phyloP scores from a whole-genome alignment of 2,329 filamentous ascomycete genomes.

The Colletotrichum tofieldiae region DNA sequence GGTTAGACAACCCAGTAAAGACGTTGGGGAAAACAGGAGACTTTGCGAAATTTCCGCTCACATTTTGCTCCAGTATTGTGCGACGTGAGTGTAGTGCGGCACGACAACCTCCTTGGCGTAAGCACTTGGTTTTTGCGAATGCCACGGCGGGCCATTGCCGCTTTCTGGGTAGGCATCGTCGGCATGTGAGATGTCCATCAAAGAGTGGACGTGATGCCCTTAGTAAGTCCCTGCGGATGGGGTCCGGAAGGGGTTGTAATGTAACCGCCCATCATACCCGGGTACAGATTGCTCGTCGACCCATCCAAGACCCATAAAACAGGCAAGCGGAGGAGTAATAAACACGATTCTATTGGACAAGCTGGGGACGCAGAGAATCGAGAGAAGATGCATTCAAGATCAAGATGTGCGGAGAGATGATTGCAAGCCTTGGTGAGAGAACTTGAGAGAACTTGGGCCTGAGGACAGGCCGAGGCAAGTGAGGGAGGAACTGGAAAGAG shows the following conservation, averaged over 20 bases:
- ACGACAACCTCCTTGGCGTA: not conserved
- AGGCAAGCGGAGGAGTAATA: conserved; percentile 27
- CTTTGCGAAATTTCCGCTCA: not conserved
- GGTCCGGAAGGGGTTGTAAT: not conserved
- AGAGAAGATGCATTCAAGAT: not conserved
- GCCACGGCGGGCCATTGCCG: not conserved
- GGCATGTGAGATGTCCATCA: not conserved
- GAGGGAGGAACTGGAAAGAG: not conserved
- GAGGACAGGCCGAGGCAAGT: not conserved
- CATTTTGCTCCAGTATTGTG: not conserved
- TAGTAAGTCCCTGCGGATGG: too few relatives aligned
- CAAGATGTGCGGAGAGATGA: too few relatives aligned
- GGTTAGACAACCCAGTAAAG: not conserved
- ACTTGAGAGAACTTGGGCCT: not conserved
- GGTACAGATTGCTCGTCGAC: not conserved
- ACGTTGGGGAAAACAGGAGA: not conserved
- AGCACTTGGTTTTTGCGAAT: not conserved
- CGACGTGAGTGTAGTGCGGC: not conserved
- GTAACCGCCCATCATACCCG: too few relatives aligned
- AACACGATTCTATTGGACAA: conserved; percentile 10
- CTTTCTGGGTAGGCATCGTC: not conserved
- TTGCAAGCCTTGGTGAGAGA: not conserved
- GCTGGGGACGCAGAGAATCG: too few relatives aligned
- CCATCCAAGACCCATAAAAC: conserved; percentile 12
- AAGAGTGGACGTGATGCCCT: not conserved